Evolutionary conservation across 768 basidiomycete species (phyloP).

Genomic region (Suillus americanus): DNA sequence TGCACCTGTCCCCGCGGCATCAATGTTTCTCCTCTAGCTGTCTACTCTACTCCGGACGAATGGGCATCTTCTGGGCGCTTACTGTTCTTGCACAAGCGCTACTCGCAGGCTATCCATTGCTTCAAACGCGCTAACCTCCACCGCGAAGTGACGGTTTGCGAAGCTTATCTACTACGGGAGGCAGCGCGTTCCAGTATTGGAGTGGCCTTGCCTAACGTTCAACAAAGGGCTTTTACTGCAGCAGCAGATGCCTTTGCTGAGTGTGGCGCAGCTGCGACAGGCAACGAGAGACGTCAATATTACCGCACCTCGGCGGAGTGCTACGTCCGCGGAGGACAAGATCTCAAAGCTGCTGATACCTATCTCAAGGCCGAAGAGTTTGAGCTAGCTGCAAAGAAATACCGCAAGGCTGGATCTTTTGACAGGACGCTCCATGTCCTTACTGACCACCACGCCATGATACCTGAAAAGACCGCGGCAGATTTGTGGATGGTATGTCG

Average conservation of each 20-base stretch:
- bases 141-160: conserved; percentile 46
- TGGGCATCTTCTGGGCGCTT: conserved; percentile 39
- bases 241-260: conserved; percentile 52
- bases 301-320: conserved; percentile 46
- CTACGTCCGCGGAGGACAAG: conserved; percentile 40
- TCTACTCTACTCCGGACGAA: conserved; percentile 47
- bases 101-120: conserved; percentile 53
- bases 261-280: conserved; percentile 36
- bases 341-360: conserved; percentile 42
- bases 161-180: conserved; percentile 55
- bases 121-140: conserved; percentile 46
- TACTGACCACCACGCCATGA: conserved; percentile 25
- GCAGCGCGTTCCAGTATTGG: conserved; percentile 39
- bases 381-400: conserved; percentile 42
- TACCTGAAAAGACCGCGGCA: conserved; percentile 32
- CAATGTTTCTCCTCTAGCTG: conserved; percentile 55
- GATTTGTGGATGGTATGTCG: conserved; percentile 31
- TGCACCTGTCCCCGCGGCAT: conserved; percentile 46
- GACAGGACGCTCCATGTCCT: conserved; percentile 53
- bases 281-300: conserved; percentile 34
- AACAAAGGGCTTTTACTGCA: conserved; percentile 36
- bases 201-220: conserved; percentile 23
- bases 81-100: conserved; percentile 36
- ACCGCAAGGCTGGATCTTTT: conserved; percentile 47
- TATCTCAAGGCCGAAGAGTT: conserved; percentile 45